phyloP scores from a whole-genome alignment of 108 stramenopile genomes.

The Schizochytrium sp. region DNA sequence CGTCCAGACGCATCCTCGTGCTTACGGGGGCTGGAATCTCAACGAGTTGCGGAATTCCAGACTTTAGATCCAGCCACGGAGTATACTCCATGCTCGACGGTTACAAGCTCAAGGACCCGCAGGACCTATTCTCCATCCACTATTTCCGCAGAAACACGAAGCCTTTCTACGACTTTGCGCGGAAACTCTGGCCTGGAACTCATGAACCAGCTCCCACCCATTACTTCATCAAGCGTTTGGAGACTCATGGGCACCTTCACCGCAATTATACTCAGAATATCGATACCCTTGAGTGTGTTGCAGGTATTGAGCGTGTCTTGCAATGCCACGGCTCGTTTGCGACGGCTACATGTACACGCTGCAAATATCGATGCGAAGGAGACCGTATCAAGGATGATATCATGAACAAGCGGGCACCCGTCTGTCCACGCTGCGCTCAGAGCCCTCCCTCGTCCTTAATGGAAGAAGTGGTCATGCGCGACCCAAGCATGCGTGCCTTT shows the following conservation, averaged over 20 bases:
- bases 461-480: conserved; percentile 65
- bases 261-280: conserved; percentile 92
- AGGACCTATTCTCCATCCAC: conserved; percentile 70
- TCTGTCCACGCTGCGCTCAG: conserved; percentile 42
- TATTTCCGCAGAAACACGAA: conserved; percentile 68
- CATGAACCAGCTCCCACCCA: conserved; percentile 87
- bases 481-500: conserved; percentile 31
- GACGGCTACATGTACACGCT: conserved; percentile 61
- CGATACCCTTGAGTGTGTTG: conserved; percentile 87
- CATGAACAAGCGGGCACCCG: background rate
- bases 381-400: conserved; percentile 65
- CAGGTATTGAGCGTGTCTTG: conserved; percentile 85
- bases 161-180: conserved; percentile 68
- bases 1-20: conserved; percentile 73
- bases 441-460: conserved; percentile 37
- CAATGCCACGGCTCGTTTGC: conserved; percentile 91
- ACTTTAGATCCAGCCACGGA: conserved; percentile 94
- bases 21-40: conserved; percentile 96
- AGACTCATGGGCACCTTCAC: conserved; percentile 80
- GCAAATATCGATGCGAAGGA: conserved; percentile 60
- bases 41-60: conserved; percentile 91
- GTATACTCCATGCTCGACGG: conserved; percentile 87
- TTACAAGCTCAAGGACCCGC: conserved; percentile 66
- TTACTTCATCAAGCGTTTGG: conserved; percentile 85
- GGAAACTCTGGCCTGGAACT: conserved; percentile 88